Conservation (phyloP, 1,139 yeast genomes). For the Candida sanyaensis region DNA sequence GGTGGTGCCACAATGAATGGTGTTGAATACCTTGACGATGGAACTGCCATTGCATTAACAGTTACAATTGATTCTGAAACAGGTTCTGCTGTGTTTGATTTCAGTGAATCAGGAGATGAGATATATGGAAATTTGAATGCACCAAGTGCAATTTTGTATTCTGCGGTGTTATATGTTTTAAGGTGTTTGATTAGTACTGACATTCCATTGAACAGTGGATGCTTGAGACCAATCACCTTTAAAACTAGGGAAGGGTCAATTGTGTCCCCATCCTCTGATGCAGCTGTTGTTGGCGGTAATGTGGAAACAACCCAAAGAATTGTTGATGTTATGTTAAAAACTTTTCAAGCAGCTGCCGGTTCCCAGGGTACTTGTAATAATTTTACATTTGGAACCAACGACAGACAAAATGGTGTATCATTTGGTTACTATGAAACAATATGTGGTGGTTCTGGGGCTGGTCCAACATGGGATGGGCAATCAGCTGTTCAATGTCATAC, state of each 20-base stretch:
- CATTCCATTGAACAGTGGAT: constrained; percentile 85
- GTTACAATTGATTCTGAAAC: constrained; percentile 34
- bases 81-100: constrained; percentile 45
- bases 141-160: constrained; percentile 68
- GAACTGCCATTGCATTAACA: constrained; percentile 40
- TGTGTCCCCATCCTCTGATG: constrained; percentile 69
- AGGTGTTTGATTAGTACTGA: constrained; percentile 74
- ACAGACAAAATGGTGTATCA: constrained; percentile 33
- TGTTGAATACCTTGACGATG: constrained; percentile 45
- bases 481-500: constrained; percentile 51
- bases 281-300: constrained; percentile 89
- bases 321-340: constrained; percentile 74
- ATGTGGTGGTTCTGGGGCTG: constrained; percentile 54
- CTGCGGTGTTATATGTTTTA: constrained; percentile 79
- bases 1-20: constrained; percentile 37
- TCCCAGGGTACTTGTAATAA: constrained; percentile 54
- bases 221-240: constrained; percentile 69
- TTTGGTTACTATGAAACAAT: constrained; percentile 53
- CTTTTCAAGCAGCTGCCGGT: constrained; percentile 72
- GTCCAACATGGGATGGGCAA: constrained; percentile 52
- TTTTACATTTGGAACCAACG: constrained; percentile 49
- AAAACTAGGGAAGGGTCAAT: constrained; percentile 69
- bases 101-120: constrained; percentile 44
- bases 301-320: constrained; percentile 87
- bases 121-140: constrained; percentile 48